These are phyloP conservation scores for Chondrus crispus DNA, from an alignment of 23 red algal genomes.

Conservation along the genomic window DNA sequence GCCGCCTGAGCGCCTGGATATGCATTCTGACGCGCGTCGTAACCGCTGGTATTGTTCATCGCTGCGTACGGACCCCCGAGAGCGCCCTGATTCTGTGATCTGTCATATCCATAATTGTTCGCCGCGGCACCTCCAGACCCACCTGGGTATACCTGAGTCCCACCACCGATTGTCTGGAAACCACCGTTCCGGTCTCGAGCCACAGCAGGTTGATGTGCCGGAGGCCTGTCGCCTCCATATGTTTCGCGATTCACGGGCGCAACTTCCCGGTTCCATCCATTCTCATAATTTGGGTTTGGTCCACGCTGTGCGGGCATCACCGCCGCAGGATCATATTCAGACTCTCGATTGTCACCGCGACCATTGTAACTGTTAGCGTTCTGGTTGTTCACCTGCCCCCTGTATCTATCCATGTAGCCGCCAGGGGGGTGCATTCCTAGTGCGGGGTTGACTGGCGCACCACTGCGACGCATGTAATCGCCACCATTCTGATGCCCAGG, in stretches of 20 bases:
- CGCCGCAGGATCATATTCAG: slow-evolving; percentile 56
- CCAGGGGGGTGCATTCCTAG: not conserved
- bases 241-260: not conserved
- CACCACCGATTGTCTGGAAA: not conserved
- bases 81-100: not conserved
- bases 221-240: not conserved
- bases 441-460: not conserved
- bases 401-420: not conserved
- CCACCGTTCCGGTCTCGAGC: not conserved
- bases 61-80: not conserved
- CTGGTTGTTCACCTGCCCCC: not conserved
- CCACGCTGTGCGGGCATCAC: slow-evolving; percentile 10
- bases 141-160: not conserved
- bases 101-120: not conserved
- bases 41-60: not conserved
- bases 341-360: not conserved
- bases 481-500: not conserved
- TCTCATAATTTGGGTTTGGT: not conserved
- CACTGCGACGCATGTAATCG: not conserved
- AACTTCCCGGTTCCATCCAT: slow-evolving; percentile 23
- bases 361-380: not conserved
- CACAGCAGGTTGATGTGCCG: not conserved
- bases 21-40: not conserved
- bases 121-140: not conserved
- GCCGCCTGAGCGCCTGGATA: no score